phyloP scores from a whole-genome alignment of 2,329 filamentous ascomycete genomes.

The Phaeosphaeria sp. region DNA sequence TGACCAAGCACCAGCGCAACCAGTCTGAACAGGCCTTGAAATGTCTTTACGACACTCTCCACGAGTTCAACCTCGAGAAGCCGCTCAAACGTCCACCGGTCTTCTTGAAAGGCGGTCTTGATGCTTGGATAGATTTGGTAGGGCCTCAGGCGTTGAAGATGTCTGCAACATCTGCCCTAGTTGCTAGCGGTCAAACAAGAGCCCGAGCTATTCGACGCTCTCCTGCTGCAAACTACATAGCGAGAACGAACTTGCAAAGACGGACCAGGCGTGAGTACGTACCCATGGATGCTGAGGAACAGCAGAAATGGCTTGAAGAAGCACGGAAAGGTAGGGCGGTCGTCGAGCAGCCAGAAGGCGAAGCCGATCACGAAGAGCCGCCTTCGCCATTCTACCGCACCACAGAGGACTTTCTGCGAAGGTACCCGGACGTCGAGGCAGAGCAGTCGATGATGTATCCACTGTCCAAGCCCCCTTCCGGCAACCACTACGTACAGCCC shows the following conservation, averaged over 20 bases:
- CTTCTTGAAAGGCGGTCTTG: conserved; percentile 79
- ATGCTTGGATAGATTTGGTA: conserved; percentile 86
- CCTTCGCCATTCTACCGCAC: conserved; percentile 62
- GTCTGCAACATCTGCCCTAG: conserved; percentile 61
- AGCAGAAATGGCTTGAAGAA: conserved; percentile 79
- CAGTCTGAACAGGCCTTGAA: conserved; percentile 62
- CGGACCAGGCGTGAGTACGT: conserved; percentile 66
- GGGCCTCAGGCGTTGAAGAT: conserved; percentile 70
- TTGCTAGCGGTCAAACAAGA: conserved; percentile 54
- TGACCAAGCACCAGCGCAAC: conserved; percentile 54
- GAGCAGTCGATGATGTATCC: conserved; percentile 62
- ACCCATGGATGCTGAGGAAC: conserved; percentile 80
- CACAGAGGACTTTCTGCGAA: conserved; percentile 82
- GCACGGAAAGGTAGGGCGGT: conserved; percentile 70
- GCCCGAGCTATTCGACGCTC: conserved; percentile 60
- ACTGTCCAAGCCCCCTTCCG: conserved; percentile 44
- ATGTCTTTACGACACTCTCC: conserved; percentile 78
- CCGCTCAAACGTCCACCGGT: conserved; percentile 76
- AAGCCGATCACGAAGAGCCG: conserved; percentile 37
- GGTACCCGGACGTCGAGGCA: conserved; percentile 74
- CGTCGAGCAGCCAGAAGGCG: conserved; percentile 43
- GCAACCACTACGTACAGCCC: conserved; percentile 57
- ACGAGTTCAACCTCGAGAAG: conserved; percentile 82
- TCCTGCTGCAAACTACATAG: conserved; percentile 59
- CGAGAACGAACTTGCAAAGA: conserved; percentile 62